A percentile compares a stretch with the other conserved stretches of the same genome.
Conservation (phyloP, 2,329 filamentous ascomycete species). For the Apiospora phragmitis region DNA sequence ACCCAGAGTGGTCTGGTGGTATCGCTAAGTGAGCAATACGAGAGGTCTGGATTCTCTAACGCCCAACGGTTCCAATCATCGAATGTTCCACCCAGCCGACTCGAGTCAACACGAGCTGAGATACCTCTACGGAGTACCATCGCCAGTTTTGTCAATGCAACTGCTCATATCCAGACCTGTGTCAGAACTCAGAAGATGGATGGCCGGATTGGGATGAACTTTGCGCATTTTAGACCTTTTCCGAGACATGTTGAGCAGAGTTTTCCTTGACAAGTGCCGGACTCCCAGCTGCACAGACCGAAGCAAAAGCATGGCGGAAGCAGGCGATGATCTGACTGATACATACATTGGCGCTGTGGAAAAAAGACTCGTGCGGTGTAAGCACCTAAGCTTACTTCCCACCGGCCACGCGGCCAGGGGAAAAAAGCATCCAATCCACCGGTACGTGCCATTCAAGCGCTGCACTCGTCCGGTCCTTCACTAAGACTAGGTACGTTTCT, state of each 20-base stretch:
- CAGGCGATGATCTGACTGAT: not conserved
- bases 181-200: not conserved
- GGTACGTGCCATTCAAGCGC: not conserved
- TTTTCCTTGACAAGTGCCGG: not conserved
- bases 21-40: conserved; percentile 2
- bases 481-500: not conserved
- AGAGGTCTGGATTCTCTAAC: not conserved
- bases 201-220: conserved; percentile 7
- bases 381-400: not conserved
- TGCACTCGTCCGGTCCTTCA: not conserved
- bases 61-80: conserved; percentile 2
- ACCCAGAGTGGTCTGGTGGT: conserved; percentile 1
- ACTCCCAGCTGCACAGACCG: not conserved
- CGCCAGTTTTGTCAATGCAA: not conserved
- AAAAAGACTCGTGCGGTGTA: not conserved
- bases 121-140: not conserved
- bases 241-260: not conserved
- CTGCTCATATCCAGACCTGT: not conserved
- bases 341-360: not conserved
- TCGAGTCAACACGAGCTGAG: not conserved
- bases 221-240: not conserved
- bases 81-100: conserved; percentile 13
- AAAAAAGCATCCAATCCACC: not conserved
- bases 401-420: not conserved
- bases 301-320: not conserved